phyloP scores from a whole-genome alignment of 306 rosid species.

The Rubus idaeus region DNA sequence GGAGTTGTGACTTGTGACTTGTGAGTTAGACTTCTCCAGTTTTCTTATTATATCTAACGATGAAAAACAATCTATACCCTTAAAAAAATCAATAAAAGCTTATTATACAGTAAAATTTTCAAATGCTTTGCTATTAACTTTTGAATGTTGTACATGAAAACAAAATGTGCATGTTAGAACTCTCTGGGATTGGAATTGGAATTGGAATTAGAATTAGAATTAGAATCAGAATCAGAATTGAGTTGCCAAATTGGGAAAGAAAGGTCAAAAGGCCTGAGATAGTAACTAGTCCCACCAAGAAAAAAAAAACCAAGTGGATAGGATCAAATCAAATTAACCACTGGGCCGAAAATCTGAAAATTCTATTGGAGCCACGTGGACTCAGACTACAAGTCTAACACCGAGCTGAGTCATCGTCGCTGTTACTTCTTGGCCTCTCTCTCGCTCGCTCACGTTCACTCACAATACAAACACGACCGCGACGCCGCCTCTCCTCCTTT shows the following conservation, averaged over 20 bases:
- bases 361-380: not conserved
- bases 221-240: not conserved
- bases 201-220: not conserved
- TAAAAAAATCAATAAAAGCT: too few species aligned
- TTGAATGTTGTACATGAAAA: too few species aligned
- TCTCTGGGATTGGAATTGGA: too few species aligned
- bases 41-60: not conserved
- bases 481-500: slow-evolving; percentile 11
- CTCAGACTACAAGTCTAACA: too few species aligned
- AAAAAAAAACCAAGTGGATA: not conserved
- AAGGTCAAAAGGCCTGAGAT: not conserved
- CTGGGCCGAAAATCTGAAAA: not conserved
- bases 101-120: too few species aligned
- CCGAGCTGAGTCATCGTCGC: not conserved
- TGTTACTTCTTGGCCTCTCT: not conserved
- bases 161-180: too few species aligned
- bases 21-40: not conserved
- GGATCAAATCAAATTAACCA: not conserved
- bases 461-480: not conserved
- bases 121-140: not conserved
- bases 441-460: not conserved
- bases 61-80: not conserved
- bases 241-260: slow-evolving; percentile 1
- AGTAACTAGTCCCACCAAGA: not conserved
- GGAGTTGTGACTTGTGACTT: too few species aligned